Evolutionary conservation across 2,329 filamentous ascomycete species (phyloP).

Genomic region (Aspergillus sp.): DNA sequence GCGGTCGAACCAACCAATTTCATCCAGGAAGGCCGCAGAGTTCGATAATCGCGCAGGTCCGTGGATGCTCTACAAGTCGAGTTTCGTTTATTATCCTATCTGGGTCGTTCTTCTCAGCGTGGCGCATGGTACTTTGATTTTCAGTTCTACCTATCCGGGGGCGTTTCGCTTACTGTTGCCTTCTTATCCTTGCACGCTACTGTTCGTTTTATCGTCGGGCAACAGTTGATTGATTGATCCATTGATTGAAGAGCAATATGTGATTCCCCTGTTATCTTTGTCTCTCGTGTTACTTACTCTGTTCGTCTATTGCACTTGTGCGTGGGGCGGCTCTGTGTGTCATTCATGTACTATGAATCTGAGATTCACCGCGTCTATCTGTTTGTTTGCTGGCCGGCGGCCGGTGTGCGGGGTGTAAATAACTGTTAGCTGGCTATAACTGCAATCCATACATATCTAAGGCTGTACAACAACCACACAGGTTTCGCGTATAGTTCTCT

Average conservation of each 20-base stretch:
- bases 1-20: not conserved
- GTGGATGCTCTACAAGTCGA: constrained; percentile 14
- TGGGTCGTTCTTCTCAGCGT: not conserved
- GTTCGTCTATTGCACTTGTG: constrained; percentile 7
- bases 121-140: constrained; percentile 6
- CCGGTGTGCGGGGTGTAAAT: constrained; percentile 8
- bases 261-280: constrained; percentile 21
- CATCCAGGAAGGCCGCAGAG: not conserved
- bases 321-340: constrained; percentile 9
- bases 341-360: constrained; percentile 7
- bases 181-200: not conserved
- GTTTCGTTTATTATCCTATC: constrained; percentile 2
- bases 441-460: constrained; percentile 10
- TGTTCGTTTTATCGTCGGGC: constrained; percentile 4
- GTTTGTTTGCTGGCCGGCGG: not conserved
- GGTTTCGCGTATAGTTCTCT: not conserved
- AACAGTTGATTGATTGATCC: constrained; percentile 1
- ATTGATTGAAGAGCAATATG: constrained; percentile 4
- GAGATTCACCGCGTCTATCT: not conserved
- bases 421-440: constrained; percentile 1
- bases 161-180: constrained; percentile 5
- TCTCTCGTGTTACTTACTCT: constrained; percentile 1
- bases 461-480: not conserved
- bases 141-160: not conserved
- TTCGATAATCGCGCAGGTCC: constrained; percentile 19